These are phyloP conservation scores for Phaseolus lunatus DNA, from an alignment of 306 rosid genomes.

Conservation along the genomic window DNA sequence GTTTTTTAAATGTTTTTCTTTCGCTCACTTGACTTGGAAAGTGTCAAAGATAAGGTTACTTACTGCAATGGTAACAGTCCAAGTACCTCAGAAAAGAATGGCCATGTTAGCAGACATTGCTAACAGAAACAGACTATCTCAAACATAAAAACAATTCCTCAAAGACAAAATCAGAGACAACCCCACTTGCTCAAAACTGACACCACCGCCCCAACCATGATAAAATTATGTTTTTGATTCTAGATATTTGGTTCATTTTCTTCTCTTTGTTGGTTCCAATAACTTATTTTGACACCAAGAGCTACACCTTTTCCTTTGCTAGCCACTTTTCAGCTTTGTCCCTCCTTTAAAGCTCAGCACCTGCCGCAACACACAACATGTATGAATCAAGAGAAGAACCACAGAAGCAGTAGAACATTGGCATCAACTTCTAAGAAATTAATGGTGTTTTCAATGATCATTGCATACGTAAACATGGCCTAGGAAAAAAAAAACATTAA, in stretches of 20 bases:
- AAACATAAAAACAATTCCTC: slow-evolving; percentile 53
- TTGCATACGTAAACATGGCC: slow-evolving; percentile 4
- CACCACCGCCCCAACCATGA: slow-evolving; percentile 66
- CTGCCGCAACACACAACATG: slow-evolving; percentile 51
- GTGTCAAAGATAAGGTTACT: slow-evolving; percentile 70
- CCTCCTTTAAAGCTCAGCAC: slow-evolving; percentile 39
- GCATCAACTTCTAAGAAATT: slow-evolving; percentile 16
- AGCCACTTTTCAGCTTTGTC: slow-evolving; percentile 43
- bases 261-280: slow-evolving; percentile 48
- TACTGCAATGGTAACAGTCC: slow-evolving; percentile 67
- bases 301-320: slow-evolving; percentile 43
- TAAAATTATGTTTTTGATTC: slow-evolving; percentile 51
- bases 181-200: slow-evolving; percentile 80
- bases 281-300: slow-evolving; percentile 38
- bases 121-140: slow-evolving; percentile 52
- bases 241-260: slow-evolving; percentile 43
- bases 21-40: slow-evolving; percentile 55
- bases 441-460: neutral
- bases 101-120: slow-evolving; percentile 71
- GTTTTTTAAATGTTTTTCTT: slow-evolving; percentile 29
- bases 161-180: slow-evolving; percentile 53
- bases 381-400: slow-evolving; percentile 32
- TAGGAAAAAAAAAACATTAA: neutral
- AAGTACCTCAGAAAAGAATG: slow-evolving; percentile 57
- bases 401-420: neutral